A percentile compares a stretch with the other conserved stretches of the same genome.
Evolutionary conservation across 192 early-diverging fungal genomes (phyloP).

Genomic region (Gigaspora rosea): DNA sequence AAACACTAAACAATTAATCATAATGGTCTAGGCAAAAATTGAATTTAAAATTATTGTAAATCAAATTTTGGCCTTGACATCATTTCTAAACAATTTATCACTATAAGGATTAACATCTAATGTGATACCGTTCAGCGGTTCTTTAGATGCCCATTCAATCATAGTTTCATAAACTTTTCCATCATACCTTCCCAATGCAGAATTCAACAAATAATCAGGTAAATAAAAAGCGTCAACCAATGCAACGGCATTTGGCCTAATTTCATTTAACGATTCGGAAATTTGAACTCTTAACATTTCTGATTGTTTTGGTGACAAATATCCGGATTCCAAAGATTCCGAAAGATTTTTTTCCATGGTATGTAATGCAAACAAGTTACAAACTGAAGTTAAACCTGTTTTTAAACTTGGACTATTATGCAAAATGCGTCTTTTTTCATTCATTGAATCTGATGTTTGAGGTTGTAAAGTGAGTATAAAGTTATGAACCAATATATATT

Average conservation of each 20-base stretch:
- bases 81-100: background rate
- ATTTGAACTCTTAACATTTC: constrained; percentile 53
- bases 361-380: constrained; percentile 60
- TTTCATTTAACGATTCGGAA: constrained; percentile 57
- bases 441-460: constrained; percentile 36
- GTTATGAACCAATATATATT: constrained; percentile 73
- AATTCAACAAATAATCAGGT: constrained; percentile 76
- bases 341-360: constrained; percentile 71
- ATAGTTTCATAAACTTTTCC: constrained; percentile 74
- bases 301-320: constrained; percentile 53
- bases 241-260: constrained; percentile 75
- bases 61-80: background rate
- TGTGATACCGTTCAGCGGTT: constrained; percentile 34
- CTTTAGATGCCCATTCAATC: constrained; percentile 43
- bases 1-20: too few relatives aligned
- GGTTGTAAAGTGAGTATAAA: constrained; percentile 64
- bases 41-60: background rate
- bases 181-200: constrained; percentile 74
- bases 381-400: constrained; percentile 47
- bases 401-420: constrained; percentile 40
- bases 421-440: constrained; percentile 37
- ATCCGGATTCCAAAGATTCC: constrained; percentile 60
- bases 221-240: constrained; percentile 81
- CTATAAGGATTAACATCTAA: constrained; percentile 8
- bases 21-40: too few relatives aligned